phyloP scores from a whole-genome alignment of 176 grass and related monocot species.

The Eremochloa ophiuroides region DNA sequence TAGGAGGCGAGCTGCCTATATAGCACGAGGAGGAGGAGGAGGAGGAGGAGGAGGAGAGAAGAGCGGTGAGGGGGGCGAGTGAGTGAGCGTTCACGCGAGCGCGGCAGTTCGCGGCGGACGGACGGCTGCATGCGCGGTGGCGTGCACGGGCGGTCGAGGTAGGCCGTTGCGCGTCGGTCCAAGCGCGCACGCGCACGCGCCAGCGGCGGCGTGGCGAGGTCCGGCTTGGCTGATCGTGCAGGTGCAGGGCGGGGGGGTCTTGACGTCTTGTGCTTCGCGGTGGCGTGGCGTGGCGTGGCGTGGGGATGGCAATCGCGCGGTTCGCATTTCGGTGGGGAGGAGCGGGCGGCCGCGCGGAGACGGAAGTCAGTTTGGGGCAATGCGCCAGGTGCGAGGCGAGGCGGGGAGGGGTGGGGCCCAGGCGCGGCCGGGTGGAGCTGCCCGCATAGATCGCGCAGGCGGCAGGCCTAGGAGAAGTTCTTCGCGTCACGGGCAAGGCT shows the following conservation, averaged over 20 bases:
- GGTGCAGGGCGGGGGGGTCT: background rate
- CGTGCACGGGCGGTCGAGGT: background rate
- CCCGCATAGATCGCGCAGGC: background rate
- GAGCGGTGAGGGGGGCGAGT: background rate
- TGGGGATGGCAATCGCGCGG: slow-evolving; percentile 4
- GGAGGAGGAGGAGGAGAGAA: too few relatives aligned
- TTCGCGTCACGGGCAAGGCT: background rate
- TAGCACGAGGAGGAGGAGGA: too few relatives aligned
- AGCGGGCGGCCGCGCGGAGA: background rate
- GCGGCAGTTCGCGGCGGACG: background rate
- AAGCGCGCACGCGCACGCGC: background rate
- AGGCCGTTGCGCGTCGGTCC: slow-evolving; percentile 35
- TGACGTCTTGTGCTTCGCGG: background rate
- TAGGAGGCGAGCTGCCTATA: slow-evolving; percentile 15
- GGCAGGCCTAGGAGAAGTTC: background rate
- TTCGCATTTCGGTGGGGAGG: background rate
- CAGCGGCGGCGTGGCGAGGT: background rate
- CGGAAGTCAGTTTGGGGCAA: background rate
- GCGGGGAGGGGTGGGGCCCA: background rate
- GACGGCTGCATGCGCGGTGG: slow-evolving; percentile 6
- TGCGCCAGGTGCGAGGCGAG: background rate
- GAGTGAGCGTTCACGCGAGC: slow-evolving; percentile 18
- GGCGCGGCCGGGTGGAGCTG: background rate
- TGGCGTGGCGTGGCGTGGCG: background rate
- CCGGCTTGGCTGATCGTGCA: background rate